Evolutionary conservation across 345 rosid species (phyloP).

Genomic region (Citrus reticulata): DNA sequence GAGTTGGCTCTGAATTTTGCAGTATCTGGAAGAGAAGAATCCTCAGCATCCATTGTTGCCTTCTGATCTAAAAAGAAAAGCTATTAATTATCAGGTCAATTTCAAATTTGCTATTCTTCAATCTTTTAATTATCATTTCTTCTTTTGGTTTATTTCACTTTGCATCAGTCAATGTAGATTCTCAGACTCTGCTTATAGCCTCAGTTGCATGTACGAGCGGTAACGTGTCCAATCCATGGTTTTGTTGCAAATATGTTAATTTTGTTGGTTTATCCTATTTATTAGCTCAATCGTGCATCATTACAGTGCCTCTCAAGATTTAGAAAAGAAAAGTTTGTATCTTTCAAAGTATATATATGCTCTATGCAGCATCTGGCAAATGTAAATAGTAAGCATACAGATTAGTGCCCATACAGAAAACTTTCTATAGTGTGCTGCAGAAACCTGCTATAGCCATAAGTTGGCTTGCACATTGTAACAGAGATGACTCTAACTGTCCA

Average conservation of each 20-base stretch:
- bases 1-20: neutral
- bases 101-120: neutral
- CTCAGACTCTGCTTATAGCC: neutral
- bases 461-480: neutral
- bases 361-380: neutral
- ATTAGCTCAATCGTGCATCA: neutral
- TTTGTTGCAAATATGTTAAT: neutral
- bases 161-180: neutral
- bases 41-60: constrained; percentile 72
- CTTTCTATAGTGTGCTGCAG: neutral
- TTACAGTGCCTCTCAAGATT: neutral
- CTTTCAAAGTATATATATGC: neutral
- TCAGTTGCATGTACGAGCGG: neutral
- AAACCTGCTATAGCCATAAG: neutral
- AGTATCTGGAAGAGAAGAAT: constrained; percentile 83
- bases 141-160: neutral
- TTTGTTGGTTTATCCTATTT: no score
- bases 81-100: constrained; percentile 63
- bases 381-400: neutral
- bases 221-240: neutral
- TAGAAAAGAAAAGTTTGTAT: neutral
- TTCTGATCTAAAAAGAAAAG: constrained; percentile 47
- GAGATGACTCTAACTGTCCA: neutral
- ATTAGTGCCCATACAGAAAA: neutral
- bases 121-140: neutral